phyloP scores from a whole-genome alignment of 441 rosid genomes.

The Gossypium trilobum region DNA sequence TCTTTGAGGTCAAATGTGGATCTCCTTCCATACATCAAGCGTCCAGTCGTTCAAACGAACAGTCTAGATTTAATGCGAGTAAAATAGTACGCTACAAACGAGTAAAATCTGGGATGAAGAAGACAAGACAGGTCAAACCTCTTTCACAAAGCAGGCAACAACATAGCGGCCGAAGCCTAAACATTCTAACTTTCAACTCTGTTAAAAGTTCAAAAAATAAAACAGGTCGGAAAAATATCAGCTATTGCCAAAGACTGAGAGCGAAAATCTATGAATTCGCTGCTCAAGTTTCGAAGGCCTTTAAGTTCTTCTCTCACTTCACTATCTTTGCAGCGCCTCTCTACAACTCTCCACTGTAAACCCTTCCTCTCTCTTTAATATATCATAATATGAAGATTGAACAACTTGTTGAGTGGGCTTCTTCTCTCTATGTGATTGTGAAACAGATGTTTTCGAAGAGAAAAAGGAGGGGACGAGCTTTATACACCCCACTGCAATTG shows the following conservation, averaged over 20 bases:
- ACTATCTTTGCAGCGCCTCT: constrained; percentile 27
- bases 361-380: not conserved
- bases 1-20: not conserved
- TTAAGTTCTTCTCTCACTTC: constrained; percentile 21
- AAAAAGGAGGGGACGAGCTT: constrained; percentile 24
- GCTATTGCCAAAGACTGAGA: not conserved
- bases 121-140: not conserved
- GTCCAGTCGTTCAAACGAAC: not conserved
- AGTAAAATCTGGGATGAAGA: not conserved
- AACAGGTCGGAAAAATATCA: not conserved
- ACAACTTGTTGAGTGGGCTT: constrained; percentile 13
- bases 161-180: not conserved
- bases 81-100: not conserved
- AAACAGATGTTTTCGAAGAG: constrained; percentile 32
- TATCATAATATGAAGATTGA: not conserved
- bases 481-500: constrained; percentile 65
- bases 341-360: constrained; percentile 27
- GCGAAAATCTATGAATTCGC: constrained; percentile 31
- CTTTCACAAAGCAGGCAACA: not conserved
- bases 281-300: constrained; percentile 35
- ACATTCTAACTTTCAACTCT: not conserved
- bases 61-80: not conserved
- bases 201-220: not conserved
- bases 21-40: not conserved
- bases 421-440: not conserved